phyloP scores from a whole-genome alignment of 2,329 filamentous ascomycete species.

The Tolypocladium guangdongense region DNA sequence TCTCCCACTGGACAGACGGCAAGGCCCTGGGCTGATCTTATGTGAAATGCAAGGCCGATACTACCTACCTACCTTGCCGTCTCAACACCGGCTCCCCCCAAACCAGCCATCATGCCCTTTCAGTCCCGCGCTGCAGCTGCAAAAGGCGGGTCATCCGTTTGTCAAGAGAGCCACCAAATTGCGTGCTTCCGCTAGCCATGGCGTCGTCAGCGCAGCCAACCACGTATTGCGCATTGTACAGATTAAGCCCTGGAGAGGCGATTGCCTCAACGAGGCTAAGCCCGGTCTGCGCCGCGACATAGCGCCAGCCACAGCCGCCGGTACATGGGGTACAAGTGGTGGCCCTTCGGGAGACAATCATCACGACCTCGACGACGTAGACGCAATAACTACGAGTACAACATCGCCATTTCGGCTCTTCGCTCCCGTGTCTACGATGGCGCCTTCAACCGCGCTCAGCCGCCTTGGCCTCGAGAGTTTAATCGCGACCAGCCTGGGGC shows the following conservation, averaged over 20 bases:
- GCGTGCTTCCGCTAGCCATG: constrained; percentile 24
- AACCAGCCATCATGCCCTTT: background rate
- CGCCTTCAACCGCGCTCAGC: background rate
- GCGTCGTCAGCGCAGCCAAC: background rate
- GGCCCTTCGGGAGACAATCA: background rate
- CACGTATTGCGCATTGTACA: background rate
- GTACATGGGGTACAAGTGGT: too few relatives aligned
- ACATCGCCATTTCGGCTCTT: background rate
- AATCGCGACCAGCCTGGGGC: background rate
- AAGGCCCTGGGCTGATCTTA: background rate
- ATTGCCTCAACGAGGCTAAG: background rate
- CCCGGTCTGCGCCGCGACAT: background rate
- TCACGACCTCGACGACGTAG: background rate
- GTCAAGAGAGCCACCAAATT: constrained; percentile 15
- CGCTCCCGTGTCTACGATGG: background rate
- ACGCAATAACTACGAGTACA: background rate
- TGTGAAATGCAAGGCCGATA: background rate
- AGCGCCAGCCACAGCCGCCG: background rate
- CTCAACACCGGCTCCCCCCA: too few relatives aligned
- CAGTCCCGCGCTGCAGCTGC: background rate
- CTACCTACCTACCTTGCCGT: too few relatives aligned
- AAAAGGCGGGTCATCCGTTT: constrained; percentile 2
- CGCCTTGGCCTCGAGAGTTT: background rate
- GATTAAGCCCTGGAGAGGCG: background rate
- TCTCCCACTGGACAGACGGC: background rate